Evolutionary conservation across 495 filamentous ascomycete genomes (phyloP).

Genomic region (Neurospora sp.): DNA sequence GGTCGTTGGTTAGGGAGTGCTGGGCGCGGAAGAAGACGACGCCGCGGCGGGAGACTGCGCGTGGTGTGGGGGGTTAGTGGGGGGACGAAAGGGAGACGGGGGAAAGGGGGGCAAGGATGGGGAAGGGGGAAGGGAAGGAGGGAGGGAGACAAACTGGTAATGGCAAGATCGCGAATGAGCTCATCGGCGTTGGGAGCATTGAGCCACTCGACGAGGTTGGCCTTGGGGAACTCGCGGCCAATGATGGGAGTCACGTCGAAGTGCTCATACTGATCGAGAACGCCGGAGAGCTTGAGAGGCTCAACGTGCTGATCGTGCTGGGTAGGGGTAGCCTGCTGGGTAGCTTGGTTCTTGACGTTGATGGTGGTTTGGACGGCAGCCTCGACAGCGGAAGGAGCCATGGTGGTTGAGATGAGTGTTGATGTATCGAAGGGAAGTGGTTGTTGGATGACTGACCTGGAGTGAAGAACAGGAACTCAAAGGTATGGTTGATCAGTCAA

Average conservation of each 20-base stretch:
- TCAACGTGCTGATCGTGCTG: slow-evolving; percentile 3
- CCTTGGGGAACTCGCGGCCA: slow-evolving; percentile 53
- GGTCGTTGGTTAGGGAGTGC: slow-evolving; percentile 37
- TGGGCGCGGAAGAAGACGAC: slow-evolving; percentile 75
- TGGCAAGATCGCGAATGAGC: slow-evolving; percentile 56
- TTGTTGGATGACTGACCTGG: neutral
- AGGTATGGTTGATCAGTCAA: neutral
- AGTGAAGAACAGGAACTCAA: neutral
- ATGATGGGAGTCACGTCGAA: slow-evolving; percentile 62
- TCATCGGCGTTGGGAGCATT: slow-evolving; percentile 55
- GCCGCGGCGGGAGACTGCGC: slow-evolving; percentile 62
- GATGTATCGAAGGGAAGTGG: too few species aligned
- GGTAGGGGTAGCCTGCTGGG: neutral
- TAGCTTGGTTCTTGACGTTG: neutral
- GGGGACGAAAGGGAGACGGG: too few species aligned
- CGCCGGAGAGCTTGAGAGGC: slow-evolving; percentile 43
- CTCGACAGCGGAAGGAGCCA: slow-evolving; percentile 26
- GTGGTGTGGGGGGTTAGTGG: neutral
- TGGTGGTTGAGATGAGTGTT: neutral
- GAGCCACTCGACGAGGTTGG: slow-evolving; percentile 53
- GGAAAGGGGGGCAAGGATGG: too few species aligned
- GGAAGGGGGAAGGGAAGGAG: too few species aligned
- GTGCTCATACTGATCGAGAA: slow-evolving; percentile 46
- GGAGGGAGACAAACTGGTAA: slow-evolving; percentile 43
- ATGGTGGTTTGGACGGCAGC: slow-evolving; percentile 7